Evolutionary conservation across 768 basidiomycete species (phyloP).

Genomic region (Calocera viscosa): DNA sequence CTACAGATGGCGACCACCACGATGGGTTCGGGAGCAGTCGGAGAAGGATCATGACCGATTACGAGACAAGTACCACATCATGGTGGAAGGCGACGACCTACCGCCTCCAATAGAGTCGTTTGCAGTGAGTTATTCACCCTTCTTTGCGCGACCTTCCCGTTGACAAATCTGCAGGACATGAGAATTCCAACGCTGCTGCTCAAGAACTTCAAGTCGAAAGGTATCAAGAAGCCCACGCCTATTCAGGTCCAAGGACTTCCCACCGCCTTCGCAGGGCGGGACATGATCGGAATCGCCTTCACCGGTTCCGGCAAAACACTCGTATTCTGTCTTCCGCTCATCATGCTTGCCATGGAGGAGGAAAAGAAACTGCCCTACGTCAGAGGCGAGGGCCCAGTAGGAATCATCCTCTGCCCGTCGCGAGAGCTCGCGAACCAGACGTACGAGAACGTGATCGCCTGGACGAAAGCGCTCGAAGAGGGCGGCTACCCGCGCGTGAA

Average conservation of each 20-base stretch:
- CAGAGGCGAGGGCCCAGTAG: slow-evolving; percentile 94
- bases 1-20: slow-evolving; percentile 75
- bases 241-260: slow-evolving; percentile 97
- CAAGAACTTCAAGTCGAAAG: slow-evolving; percentile 68
- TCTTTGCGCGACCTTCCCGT: not conserved
- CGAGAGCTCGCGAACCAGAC: slow-evolving; percentile 95
- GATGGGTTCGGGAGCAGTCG: slow-evolving; percentile 59
- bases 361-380: slow-evolving; percentile 80
- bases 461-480: slow-evolving; percentile 71
- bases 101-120: slow-evolving; percentile 91
- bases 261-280: slow-evolving; percentile 86
- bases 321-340: slow-evolving; percentile 93
- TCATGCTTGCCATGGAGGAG: slow-evolving; percentile 92
- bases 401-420: slow-evolving; percentile 89
- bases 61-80: slow-evolving; percentile 84
- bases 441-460: slow-evolving; percentile 81
- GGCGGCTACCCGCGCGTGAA: slow-evolving; percentile 80
- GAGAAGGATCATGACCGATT: slow-evolving; percentile 58
- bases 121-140: slow-evolving; percentile 34
- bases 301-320: slow-evolving; percentile 98
- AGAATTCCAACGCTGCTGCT: slow-evolving; percentile 86
- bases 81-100: slow-evolving; percentile 86
- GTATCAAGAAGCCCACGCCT: slow-evolving; percentile 78
- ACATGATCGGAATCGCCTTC: slow-evolving; percentile 98
- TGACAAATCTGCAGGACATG: slow-evolving; percentile 62